These are phyloP conservation scores for Pichia membranifaciens DNA, from an alignment of 805 yeast species.

Conservation along the genomic window DNA sequence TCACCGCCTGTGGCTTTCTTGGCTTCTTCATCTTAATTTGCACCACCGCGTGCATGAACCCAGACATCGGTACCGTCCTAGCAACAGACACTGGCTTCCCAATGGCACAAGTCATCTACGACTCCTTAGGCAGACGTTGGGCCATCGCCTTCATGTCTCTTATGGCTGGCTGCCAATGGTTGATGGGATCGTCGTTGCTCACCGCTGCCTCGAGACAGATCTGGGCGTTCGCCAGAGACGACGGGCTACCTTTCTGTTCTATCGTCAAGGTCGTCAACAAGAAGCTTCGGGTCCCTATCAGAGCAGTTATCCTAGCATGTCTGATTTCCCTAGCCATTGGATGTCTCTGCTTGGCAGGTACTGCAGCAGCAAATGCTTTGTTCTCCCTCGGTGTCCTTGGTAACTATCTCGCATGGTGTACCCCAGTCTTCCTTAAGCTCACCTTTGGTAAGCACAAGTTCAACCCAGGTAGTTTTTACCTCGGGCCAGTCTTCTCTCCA, in stretches of 20 bases:
- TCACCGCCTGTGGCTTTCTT: slow-evolving; percentile 47
- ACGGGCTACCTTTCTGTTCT: slow-evolving; percentile 58
- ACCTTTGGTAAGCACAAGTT: slow-evolving; percentile 44
- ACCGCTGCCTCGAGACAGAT: slow-evolving; percentile 65
- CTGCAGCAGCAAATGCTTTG: slow-evolving; percentile 57
- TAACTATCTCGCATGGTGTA: slow-evolving; percentile 54
- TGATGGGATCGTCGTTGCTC: slow-evolving; percentile 58
- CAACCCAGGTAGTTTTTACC: slow-evolving; percentile 56
- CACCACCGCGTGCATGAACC: slow-evolving; percentile 46
- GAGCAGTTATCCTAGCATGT: slow-evolving; percentile 52
- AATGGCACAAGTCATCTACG: slow-evolving; percentile 55
- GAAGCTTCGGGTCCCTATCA: slow-evolving; percentile 49
- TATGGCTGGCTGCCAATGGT: slow-evolving; percentile 52
- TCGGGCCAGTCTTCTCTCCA: slow-evolving; percentile 45
- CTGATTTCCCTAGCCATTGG: slow-evolving; percentile 44
- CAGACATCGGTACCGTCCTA: slow-evolving; percentile 37
- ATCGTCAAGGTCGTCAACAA: slow-evolving; percentile 51
- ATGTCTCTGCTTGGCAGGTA: slow-evolving; percentile 47
- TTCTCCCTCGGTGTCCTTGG: slow-evolving; percentile 57
- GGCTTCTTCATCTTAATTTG: slow-evolving; percentile 53
- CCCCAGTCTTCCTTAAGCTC: slow-evolving; percentile 48
- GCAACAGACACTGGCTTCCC: slow-evolving; percentile 48
- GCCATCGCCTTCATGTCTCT: slow-evolving; percentile 57
- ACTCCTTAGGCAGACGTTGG: slow-evolving; percentile 58
- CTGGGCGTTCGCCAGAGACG: slow-evolving; percentile 72